Evolutionary conservation across 2,329 filamentous ascomycete species (phyloP), one percentile per base, ranked within the genome.

Genomic region (Calonectria multiphialidica): DNA sequence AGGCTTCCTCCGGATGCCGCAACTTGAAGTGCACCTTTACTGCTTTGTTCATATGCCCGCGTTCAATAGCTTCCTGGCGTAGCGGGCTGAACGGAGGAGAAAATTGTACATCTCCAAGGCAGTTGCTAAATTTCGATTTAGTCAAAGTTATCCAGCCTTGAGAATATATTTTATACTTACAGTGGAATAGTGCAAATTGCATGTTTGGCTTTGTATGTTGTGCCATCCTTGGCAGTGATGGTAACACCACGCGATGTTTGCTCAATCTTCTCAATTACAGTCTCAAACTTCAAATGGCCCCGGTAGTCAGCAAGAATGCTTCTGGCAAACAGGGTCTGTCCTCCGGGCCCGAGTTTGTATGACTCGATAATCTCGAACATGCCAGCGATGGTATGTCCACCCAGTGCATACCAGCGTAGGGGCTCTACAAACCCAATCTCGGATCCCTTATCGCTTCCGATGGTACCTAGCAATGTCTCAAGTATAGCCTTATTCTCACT

Each of bases 1-100:
- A 76, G 0, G 64, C 67, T 6, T 62, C 35, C 5, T 72, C 66
- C 0, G 53, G 44, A 1, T 74, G 21, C 13, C 16, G 30, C 2
- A 76, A 42, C 13, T 68, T 66, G 53, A 75, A 75, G 42, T 76
- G 74, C 1, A 74, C 65, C 33, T 76, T 76, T 3, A 74, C 61
- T 4, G 68, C 74, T 28, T 55, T 49, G 12, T 70, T 69, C 8
- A 74, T 72, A n/a, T 75, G 74, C 0, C 74, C 74, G 1, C 53
- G 45, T 1, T 44, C 25, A 16, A 64, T 15, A 6, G 72, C 74
- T 33, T 75, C 61, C 3, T 75, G 72, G 1, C 70, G 69, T 0
- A 76, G 59, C 2, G 61, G 21, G 3, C 49, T 65, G 0, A 76
- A 66, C 3, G 74, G 55, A 0, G 74, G 74, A 0, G 65, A 33